Percentiles rank a stretch among this genome's conserved stretches.
Evolutionary conservation across 2,329 filamentous ascomycete species (phyloP).

Genomic region (Periglandula ipomoeae): DNA sequence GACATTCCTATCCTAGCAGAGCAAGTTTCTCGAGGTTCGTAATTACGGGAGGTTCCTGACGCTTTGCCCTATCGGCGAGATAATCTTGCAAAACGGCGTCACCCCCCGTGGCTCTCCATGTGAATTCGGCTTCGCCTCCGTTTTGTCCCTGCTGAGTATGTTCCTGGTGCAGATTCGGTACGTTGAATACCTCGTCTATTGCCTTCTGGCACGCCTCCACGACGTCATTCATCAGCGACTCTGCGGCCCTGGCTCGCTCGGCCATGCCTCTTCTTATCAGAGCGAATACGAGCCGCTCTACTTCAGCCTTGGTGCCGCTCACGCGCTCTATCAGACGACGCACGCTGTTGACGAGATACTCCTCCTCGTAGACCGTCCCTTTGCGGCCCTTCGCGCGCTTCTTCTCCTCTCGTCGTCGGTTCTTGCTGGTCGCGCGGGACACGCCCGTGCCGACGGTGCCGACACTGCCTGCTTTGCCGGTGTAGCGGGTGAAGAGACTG

Average conservation of each 20-base stretch:
- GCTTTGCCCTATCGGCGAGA: conserved; percentile 35
- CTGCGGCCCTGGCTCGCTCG: conserved; percentile 72
- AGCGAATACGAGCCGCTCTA: conserved; percentile 64
- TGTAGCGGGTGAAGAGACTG: conserved; percentile 91
- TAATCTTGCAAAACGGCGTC: conserved; percentile 45
- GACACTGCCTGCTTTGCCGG: conserved; percentile 53
- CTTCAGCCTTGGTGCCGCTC: conserved; percentile 62
- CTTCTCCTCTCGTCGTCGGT: conserved; percentile 80
- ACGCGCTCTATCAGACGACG: conserved; percentile 75
- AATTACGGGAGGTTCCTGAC: conserved; percentile 40
- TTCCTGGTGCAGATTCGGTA: conserved; percentile 9
- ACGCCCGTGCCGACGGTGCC: conserved; percentile 65
- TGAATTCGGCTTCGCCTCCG: conserved; percentile 8
- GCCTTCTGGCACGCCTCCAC: conserved; percentile 58
- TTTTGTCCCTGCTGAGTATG: conserved; percentile 12
- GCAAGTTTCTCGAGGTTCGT: conserved; percentile 38
- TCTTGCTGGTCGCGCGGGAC: conserved; percentile 76
- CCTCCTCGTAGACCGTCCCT: conserved; percentile 95
- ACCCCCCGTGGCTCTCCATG: conserved; percentile 34
- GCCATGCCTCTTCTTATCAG: conserved; percentile 75
- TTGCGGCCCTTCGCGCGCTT: conserved; percentile 93
- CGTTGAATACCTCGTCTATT: conserved; percentile 60
- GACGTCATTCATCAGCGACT: conserved; percentile 65
- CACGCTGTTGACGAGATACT: conserved; percentile 87
- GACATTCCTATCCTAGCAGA: conserved; percentile 33